Conservation (phyloP, 202 grass and related monocot species). For the Bolboschoenoplectus hybrid region DNA sequence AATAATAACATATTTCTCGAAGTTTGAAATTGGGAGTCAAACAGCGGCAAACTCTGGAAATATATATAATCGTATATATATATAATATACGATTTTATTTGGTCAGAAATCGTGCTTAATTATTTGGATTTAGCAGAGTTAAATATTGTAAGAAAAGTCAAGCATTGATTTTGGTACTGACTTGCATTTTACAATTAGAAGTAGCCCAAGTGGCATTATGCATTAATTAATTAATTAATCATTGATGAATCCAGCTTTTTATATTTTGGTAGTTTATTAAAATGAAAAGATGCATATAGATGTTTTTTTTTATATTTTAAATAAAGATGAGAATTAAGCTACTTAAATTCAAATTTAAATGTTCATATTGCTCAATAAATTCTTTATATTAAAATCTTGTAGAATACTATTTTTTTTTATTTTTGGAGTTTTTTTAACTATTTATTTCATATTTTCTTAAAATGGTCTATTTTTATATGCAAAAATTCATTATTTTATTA, state of each 20-base stretch:
- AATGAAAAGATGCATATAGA: not conserved
- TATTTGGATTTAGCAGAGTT: not conserved
- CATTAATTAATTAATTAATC: not conserved
- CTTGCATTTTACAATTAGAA: not conserved
- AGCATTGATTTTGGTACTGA: not conserved
- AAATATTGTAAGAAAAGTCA: conserved; percentile 26
- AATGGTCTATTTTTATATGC: no score
- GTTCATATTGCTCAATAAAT: no score
- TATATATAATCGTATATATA: not conserved
- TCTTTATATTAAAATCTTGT: no score
- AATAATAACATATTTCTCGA: not conserved
- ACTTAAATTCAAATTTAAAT: no score
- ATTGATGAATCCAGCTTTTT: not conserved
- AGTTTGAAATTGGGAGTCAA: not conserved
- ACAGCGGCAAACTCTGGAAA: not conserved
- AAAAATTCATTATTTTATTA: no score
- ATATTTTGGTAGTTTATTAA: not conserved
- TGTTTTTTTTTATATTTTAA: no score
- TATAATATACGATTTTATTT: not conserved
- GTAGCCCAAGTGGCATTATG: not conserved
- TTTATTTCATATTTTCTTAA: no score
- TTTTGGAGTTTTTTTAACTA: no score
- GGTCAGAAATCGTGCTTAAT: not conserved
- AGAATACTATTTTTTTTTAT: no score
- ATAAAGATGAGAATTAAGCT: no score